Evolutionary conservation across 306 rosid species (phyloP), one percentile per base, ranked within the genome.

Genomic region (Cucurbita moschata): DNA sequence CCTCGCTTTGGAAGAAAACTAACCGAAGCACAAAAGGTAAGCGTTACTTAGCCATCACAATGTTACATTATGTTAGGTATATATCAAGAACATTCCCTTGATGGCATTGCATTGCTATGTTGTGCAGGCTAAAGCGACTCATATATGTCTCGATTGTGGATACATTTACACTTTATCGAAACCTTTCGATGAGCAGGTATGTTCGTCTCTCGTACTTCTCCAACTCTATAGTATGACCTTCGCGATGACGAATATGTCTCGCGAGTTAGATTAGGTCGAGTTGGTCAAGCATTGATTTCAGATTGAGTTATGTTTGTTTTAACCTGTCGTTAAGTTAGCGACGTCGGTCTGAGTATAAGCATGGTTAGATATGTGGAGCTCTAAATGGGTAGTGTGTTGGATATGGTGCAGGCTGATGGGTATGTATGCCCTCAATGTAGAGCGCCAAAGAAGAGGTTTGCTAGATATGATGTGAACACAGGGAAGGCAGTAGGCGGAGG

Each of bases 101-200:
- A 58, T 26, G 11, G 37, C 16, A 57, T 30, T 51, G 73, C 57
- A 68, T 23, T 68, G 4, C n/a, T 7, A 13, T 64, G 57, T 47
- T 21, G 77, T 85, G 78, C 92, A 94, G 99, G 96, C 96, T 63
- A 91, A 94, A 86, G 99, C 99, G 59, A 94, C 99, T 38, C 97
- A 94, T 79, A 89, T 94, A 74, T 94, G 96, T 83, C 81, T 94
- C 43, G 99, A 94, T 80, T 94, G 97, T 73, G 99, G 99, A 88
- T 94, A 14, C 80, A 82, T 94, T 58, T 94, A 91, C 92, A 76
- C 83, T 63, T 79, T 91, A 75, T 90, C 76, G 47, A 94, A 94
- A 76, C 87, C 99, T 18, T 94, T 94, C 21, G 97, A 89, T 0
- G 99, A 94, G 71, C 96, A 91, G 89, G 97, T 89, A 78, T 76